Evolutionary conservation across 2,329 filamentous ascomycete species (phyloP).

Genomic region (Apiospora koreana): DNA sequence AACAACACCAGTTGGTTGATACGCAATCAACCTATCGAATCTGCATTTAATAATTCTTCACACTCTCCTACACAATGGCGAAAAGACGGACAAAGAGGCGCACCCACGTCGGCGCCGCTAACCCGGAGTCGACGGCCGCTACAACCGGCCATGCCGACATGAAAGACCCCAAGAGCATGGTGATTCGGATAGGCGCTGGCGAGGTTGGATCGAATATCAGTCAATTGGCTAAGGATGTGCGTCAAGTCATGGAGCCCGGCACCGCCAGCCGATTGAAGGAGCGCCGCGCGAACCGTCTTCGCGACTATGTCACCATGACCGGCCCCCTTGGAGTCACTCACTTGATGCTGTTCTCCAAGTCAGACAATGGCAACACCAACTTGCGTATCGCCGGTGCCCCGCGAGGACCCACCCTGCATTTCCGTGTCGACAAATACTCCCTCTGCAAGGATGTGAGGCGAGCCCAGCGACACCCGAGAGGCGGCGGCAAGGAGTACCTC

Average conservation of each 20-base stretch:
- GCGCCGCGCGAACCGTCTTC: slow-evolving; percentile 80
- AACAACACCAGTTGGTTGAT: background rate
- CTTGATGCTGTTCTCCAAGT: slow-evolving; percentile 89
- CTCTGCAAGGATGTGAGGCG: slow-evolving; percentile 87
- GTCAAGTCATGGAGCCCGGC: slow-evolving; percentile 92
- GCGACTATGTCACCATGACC: slow-evolving; percentile 94
- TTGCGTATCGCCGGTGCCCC: slow-evolving; percentile 85
- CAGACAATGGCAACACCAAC: slow-evolving; percentile 88
- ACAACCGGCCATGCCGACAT: slow-evolving; percentile 61
- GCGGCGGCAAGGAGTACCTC: slow-evolving; percentile 81
- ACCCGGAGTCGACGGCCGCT: slow-evolving; percentile 54
- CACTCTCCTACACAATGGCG: slow-evolving; percentile 59
- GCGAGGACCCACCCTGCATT: slow-evolving; percentile 89
- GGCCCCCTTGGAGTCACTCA: slow-evolving; percentile 92
- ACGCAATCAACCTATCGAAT: background rate
- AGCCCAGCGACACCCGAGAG: slow-evolving; percentile 79
- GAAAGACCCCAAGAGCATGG: slow-evolving; percentile 90
- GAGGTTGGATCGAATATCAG: slow-evolving; percentile 90
- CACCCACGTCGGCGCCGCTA: slow-evolving; percentile 73
- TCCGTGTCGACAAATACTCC: slow-evolving; percentile 92
- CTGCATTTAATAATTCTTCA: background rate
- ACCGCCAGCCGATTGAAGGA: slow-evolving; percentile 90
- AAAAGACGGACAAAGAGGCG: slow-evolving; percentile 83
- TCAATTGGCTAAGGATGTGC: slow-evolving; percentile 88
- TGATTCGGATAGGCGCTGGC: slow-evolving; percentile 92